Conservation (phyloP, 352 stramenopile genomes). For the Pilasporangium apinafurcum region DNA sequence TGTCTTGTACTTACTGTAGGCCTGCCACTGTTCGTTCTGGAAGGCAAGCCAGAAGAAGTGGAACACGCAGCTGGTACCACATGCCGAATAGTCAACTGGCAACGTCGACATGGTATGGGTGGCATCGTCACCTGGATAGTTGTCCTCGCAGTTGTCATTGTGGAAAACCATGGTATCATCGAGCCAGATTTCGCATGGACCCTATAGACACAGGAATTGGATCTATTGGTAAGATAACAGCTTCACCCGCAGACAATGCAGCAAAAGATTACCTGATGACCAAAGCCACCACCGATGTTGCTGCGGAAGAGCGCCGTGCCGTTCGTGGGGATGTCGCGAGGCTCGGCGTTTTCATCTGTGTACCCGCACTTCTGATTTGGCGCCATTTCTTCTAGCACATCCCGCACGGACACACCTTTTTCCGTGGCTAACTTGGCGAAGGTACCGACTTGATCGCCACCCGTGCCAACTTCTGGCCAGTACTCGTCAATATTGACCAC, state of each 20-base stretch:
- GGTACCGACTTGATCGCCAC: conserved; percentile 16
- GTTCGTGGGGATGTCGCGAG: conserved; percentile 23
- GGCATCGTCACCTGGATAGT: conserved; percentile 14
- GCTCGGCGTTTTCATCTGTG: conserved; percentile 15
- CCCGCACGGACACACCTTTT: conserved; percentile 19
- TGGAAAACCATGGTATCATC: conserved; percentile 29
- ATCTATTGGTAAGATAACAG: too few relatives aligned
- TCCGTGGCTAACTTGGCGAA: conserved; percentile 20
- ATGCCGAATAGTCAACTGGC: conserved; percentile 30
- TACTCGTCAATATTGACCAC: conserved; percentile 15
- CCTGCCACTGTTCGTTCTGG: conserved; percentile 29
- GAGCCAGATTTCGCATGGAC: conserved; percentile 38
- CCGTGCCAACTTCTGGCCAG: conserved; percentile 19
- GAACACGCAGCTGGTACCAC: conserved; percentile 24
- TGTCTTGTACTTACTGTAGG: conserved; percentile 22
- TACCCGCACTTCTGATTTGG: conserved; percentile 19
- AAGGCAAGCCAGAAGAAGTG: conserved; percentile 43
- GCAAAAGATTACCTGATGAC: conserved; percentile 8
- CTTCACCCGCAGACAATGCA: too few relatives aligned
- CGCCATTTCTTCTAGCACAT: conserved; percentile 25
- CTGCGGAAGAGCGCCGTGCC: conserved; percentile 19
- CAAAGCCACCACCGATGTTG: conserved; percentile 21
- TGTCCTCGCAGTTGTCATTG: conserved; percentile 26
- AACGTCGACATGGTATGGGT: conserved; percentile 14
- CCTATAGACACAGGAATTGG: conserved; percentile 7